Percentiles rank a stretch among this genome's conserved stretches.
Conservation (phyloP, 306 rosid species). For the Sicyos baderoa region DNA sequence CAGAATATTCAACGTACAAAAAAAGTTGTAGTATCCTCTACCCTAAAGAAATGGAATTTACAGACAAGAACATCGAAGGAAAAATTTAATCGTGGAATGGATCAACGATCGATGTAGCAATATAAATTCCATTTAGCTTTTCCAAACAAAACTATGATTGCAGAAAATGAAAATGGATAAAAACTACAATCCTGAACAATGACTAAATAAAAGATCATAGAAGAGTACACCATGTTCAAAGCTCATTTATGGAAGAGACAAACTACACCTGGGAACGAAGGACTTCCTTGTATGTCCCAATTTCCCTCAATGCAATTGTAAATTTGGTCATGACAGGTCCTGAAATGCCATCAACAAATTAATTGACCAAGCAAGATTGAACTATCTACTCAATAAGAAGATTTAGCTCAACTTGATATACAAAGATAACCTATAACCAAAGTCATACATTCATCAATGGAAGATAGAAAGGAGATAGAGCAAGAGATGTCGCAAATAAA, state of each 20-base stretch:
- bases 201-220: not conserved
- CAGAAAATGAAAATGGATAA: conserved; percentile 5
- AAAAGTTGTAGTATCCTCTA: not conserved
- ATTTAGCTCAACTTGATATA: conserved; percentile 6
- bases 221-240: not conserved
- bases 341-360: conserved; percentile 19
- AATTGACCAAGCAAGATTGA: conserved; percentile 1
- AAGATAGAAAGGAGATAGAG: conserved; percentile 3
- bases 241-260: not conserved
- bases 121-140: conserved; percentile 7
- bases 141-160: conserved; percentile 11
- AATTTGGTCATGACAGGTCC: conserved; percentile 99
- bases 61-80: too few species aligned
- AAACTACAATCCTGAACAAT: not conserved
- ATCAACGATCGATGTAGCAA: not conserved
- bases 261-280: conserved; percentile 86
- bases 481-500: not conserved
- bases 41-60: not conserved
- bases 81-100: too few species aligned
- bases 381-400: not conserved
- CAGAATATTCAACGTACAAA: not conserved
- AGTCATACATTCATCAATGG: not conserved
- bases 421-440: not conserved
- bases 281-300: conserved; percentile 98
- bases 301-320: conserved; percentile 94